Percentiles rank a stretch among this genome's conserved stretches.
These are phyloP conservation scores for Chamaenerion angustifolium DNA, from an alignment of 345 rosid genomes.

Conservation along the genomic window DNA sequence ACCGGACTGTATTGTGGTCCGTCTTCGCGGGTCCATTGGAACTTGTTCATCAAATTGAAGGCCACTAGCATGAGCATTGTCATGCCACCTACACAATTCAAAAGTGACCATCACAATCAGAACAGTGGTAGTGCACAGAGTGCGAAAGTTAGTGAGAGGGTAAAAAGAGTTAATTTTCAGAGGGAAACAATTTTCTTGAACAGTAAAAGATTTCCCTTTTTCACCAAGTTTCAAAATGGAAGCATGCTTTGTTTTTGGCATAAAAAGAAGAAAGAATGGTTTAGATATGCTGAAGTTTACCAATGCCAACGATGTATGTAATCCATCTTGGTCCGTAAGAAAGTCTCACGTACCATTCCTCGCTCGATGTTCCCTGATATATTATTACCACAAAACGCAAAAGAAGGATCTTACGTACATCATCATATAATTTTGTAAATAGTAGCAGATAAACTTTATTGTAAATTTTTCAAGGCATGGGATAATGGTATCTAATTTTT, in stretches of 20 bases:
- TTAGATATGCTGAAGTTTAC: slow-evolving; percentile 21
- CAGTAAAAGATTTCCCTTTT: no score
- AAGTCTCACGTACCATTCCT: slow-evolving; percentile 56
- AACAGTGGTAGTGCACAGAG: no score
- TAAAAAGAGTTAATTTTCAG: no score
- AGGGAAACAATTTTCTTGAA: no score
- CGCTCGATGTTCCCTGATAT: slow-evolving; percentile 32
- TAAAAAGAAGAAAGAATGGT: neutral
- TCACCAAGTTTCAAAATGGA: neutral
- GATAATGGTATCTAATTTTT: no score
- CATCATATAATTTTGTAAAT: neutral
- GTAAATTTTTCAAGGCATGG: neutral
- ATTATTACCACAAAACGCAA: slow-evolving; percentile 13
- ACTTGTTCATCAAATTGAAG: slow-evolving; percentile 51
- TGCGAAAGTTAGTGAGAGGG: no score
- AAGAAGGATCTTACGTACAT: slow-evolving; percentile 6
- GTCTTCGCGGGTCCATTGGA: slow-evolving; percentile 24
- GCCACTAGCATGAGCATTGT: slow-evolving; percentile 46
- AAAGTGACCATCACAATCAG: neutral
- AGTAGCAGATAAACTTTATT: neutral
- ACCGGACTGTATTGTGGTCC: slow-evolving; percentile 20
- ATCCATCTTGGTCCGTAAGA: slow-evolving; percentile 91
- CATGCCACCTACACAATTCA: slow-evolving; percentile 36
- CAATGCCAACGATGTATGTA: slow-evolving; percentile 70
- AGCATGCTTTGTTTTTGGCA: neutral